phyloP scores from a whole-genome alignment of 1,284 basidiomycete species.

The Rhodotorula mucilaginosa region DNA sequence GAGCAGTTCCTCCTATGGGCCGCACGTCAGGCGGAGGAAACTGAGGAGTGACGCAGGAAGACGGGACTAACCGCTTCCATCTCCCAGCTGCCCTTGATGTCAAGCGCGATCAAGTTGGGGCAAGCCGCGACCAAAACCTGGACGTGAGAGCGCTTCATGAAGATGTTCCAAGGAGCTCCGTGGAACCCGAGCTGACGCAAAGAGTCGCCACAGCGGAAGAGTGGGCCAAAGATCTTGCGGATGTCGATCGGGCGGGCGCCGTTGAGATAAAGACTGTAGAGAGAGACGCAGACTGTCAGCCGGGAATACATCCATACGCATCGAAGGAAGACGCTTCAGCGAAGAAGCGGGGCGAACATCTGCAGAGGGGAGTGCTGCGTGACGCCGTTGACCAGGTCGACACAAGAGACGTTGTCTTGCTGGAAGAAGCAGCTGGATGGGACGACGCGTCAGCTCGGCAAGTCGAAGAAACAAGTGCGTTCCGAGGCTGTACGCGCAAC shows the following conservation, averaged over 20 bases:
- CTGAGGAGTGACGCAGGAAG: too few relatives aligned
- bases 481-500: too few relatives aligned
- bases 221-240: neutral
- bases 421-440: neutral
- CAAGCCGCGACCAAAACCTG: neutral
- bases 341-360: neutral
- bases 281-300: neutral
- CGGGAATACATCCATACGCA: neutral
- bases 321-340: too few relatives aligned
- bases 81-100: neutral
- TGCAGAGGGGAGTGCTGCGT: neutral
- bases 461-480: too few relatives aligned
- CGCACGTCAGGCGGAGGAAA: neutral
- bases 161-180: too few relatives aligned
- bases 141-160: neutral
- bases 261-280: constrained; percentile 1
- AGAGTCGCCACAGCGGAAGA: neutral
- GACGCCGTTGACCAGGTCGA: neutral
- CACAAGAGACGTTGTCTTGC: neutral
- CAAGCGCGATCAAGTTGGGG: neutral
- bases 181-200: neutral
- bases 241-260: neutral
- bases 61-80: neutral
- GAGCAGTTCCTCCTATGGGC: constrained; percentile 1
- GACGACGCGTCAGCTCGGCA: too few relatives aligned